Percentiles rank a stretch among this genome's conserved stretches.
Conservation (phyloP, 192 early-diverging fungal genomes). For the Backusella sp. region DNA sequence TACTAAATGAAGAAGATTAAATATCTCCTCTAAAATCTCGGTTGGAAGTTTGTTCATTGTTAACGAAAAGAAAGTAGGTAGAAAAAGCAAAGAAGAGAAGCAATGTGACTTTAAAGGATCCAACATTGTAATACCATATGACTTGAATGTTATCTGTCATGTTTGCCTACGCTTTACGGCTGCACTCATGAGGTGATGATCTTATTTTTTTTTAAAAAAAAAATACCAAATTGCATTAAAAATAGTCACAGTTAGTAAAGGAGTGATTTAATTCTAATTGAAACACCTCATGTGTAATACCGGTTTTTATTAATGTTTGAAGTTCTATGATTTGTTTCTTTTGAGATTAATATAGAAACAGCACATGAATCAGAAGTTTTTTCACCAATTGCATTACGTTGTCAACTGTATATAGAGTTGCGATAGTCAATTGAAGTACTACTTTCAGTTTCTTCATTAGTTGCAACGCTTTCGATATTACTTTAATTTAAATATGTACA, state of each 20-base stretch:
- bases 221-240: neutral
- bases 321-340: too few relatives aligned
- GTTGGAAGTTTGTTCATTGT: neutral
- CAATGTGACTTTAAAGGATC: neutral
- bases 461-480: too few relatives aligned
- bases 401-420: too few relatives aligned
- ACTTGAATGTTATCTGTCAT: neutral
- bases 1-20: neutral
- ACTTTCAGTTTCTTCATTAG: too few relatives aligned
- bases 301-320: too few relatives aligned
- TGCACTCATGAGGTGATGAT: neutral
- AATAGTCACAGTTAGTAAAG: neutral
- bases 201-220: neutral
- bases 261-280: neutral
- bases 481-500: too few relatives aligned
- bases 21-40: neutral
- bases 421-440: too few relatives aligned
- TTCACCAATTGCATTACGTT: too few relatives aligned
- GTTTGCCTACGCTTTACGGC: neutral
- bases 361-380: too few relatives aligned
- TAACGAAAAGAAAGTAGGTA: neutral
- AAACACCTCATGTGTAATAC: neutral
- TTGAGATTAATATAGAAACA: too few relatives aligned
- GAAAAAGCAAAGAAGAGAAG: neutral
- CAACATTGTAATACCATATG: neutral